These are phyloP conservation scores for Nasturtium officinale DNA, from an alignment of 345 rosid genomes.

Conservation along the genomic window DNA sequence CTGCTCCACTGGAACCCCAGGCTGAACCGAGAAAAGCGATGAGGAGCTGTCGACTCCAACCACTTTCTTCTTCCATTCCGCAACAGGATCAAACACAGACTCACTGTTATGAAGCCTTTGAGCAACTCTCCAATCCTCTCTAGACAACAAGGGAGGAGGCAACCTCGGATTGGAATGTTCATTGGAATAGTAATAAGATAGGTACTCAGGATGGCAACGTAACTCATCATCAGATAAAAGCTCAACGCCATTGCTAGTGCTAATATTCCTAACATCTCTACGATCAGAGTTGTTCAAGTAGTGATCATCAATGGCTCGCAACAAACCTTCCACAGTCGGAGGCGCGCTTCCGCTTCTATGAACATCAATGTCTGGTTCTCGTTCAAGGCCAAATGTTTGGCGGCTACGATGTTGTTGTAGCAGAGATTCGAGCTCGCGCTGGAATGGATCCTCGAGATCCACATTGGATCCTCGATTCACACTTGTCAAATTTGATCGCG, in stretches of 20 bases:
- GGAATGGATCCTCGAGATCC: constrained; percentile 61
- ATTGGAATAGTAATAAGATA: constrained; percentile 74
- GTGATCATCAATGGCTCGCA: constrained; percentile 69
- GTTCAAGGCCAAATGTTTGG: constrained; percentile 46
- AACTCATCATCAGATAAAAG: constrained; percentile 74
- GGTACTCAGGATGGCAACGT: constrained; percentile 78
- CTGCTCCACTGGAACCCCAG: constrained; percentile 59
- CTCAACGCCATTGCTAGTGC: constrained; percentile 39
- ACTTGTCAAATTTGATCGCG: constrained; percentile 54
- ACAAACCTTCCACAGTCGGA: constrained; percentile 90
- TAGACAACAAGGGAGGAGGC: constrained; percentile 81
- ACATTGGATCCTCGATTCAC: constrained; percentile 51
- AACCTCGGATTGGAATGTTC: constrained; percentile 82
- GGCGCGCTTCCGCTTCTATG: constrained; percentile 93
- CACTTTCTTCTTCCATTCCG: constrained; percentile 56
- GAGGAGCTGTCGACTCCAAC: constrained; percentile 48
- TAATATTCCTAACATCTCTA: constrained; percentile 40
- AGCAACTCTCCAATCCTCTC: constrained; percentile 88
- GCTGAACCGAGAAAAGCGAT: constrained; percentile 78
- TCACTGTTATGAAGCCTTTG: constrained; percentile 79
- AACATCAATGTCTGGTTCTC: constrained; percentile 56
- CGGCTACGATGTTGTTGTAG: constrained; percentile 58
- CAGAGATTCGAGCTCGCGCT: constrained; percentile 67
- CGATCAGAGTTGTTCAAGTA: constrained; percentile 50
- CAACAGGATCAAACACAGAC: constrained; percentile 53